Percentiles rank a stretch among this genome's conserved stretches.
Conservation (phyloP, 2,329 filamentous ascomycete genomes). For the Aspergillus alliaceus region DNA sequence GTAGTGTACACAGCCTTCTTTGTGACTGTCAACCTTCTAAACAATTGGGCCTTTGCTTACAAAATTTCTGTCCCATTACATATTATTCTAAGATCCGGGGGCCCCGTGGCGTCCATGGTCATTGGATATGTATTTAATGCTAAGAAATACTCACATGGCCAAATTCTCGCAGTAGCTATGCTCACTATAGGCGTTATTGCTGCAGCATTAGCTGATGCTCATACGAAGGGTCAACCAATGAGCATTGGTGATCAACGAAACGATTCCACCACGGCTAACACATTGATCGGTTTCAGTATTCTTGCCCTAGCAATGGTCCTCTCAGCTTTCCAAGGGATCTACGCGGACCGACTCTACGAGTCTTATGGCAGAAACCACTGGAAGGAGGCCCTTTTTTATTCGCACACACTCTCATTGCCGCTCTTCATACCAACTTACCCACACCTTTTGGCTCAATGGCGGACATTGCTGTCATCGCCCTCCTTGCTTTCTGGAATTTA, state of each 20-base stretch:
- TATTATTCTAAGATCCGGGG: conserved; percentile 92
- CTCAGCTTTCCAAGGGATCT: conserved; percentile 91
- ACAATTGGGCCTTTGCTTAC: conserved; percentile 97
- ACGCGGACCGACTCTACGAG: conserved; percentile 86
- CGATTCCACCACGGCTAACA: conserved; percentile 32
- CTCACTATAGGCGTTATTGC: conserved; percentile 84
- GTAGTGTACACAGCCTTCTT: conserved; percentile 85
- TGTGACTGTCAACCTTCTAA: conserved; percentile 90
- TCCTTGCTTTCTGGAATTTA: conserved; percentile 30
- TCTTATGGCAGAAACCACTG: conserved; percentile 79
- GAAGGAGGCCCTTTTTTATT: conserved; percentile 97
- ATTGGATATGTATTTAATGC: conserved; percentile 80
- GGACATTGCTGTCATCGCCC: conserved; percentile 33
- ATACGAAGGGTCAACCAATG: conserved; percentile 64
- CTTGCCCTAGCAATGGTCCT: conserved; percentile 86
- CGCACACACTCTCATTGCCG: conserved; percentile 55
- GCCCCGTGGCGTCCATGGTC: conserved; percentile 91
- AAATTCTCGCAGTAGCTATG: conserved; percentile 77
- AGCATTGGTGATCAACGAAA: conserved; percentile 38
- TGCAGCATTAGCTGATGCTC: conserved; percentile 86
- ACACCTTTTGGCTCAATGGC: conserved; percentile 38
- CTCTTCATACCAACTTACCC: conserved; percentile 42
- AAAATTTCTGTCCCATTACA: conserved; percentile 95
- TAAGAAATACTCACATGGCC: conserved; percentile 77
- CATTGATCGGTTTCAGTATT: conserved; percentile 69